Evolutionary conservation across 306 rosid genomes (phyloP).

Genomic region (Macrotyloma uniflorum): DNA sequence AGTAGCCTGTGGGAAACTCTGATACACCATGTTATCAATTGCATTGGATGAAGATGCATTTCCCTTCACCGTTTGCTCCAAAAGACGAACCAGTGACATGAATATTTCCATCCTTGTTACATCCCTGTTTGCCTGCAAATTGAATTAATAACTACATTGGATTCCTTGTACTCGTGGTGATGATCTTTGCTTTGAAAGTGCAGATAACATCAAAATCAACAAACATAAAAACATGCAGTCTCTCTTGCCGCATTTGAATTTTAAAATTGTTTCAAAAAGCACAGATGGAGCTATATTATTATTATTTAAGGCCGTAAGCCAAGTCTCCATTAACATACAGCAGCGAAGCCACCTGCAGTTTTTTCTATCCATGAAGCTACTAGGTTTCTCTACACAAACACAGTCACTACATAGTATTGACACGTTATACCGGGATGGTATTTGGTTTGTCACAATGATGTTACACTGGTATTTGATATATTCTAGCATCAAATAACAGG

Average conservation of each 20-base stretch:
- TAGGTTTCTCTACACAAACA: background rate
- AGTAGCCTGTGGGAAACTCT: slow-evolving; percentile 62
- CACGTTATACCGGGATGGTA: background rate
- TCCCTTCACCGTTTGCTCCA: slow-evolving; percentile 79
- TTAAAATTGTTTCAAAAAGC: background rate
- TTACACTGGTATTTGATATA: background rate
- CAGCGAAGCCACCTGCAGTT: background rate
- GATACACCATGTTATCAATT: slow-evolving; percentile 51
- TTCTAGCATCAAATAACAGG: background rate
- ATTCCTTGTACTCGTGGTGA: background rate
- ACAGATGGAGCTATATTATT: background rate
- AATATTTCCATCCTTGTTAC: slow-evolving; percentile 94
- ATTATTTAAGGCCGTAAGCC: background rate
- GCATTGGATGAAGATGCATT: slow-evolving; percentile 50
- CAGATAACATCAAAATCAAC: slow-evolving; percentile 6
- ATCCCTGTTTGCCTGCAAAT: slow-evolving; percentile 85
- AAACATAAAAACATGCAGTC: background rate
- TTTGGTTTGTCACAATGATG: background rate
- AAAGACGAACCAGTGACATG: slow-evolving; percentile 82
- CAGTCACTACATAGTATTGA: background rate
- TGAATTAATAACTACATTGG: background rate
- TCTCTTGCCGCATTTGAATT: background rate
- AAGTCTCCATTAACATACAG: background rate
- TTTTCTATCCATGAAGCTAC: background rate
- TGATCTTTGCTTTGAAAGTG: background rate